phyloP scores from a whole-genome alignment of 495 filamentous ascomycete genomes.

The Hypoxylon lienhwacheense region DNA sequence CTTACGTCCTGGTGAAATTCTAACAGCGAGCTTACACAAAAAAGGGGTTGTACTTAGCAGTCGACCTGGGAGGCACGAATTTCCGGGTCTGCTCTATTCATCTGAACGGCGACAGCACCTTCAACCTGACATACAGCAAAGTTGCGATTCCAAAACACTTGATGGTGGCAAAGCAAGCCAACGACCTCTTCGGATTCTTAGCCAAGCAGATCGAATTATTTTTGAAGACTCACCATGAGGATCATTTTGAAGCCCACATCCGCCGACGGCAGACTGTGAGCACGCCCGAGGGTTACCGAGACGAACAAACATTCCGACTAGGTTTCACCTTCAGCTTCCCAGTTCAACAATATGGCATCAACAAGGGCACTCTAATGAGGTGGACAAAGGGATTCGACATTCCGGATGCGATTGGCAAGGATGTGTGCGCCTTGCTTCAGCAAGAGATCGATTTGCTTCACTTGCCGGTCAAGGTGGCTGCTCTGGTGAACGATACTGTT shows the following conservation, averaged over 20 bases:
- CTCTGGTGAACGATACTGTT: conserved; percentile 95
- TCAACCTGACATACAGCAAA: conserved; percentile 88
- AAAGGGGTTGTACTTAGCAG: conserved; percentile 91
- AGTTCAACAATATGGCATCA: conserved; percentile 89
- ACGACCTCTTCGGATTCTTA: conserved; percentile 90
- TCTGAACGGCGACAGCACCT: conserved; percentile 88
- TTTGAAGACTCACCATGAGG: conserved; percentile 81
- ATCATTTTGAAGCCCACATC: conserved; percentile 77
- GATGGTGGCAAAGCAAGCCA: conserved; percentile 84
- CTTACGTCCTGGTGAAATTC: not conserved
- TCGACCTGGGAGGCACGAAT: conserved; percentile 96
- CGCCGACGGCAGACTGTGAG: conserved; percentile 59
- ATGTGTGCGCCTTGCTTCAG: conserved; percentile 90
- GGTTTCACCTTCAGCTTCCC: conserved; percentile 99
- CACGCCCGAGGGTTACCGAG: conserved; percentile 55
- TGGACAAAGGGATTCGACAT: conserved; percentile 99
- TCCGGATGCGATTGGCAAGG: conserved; percentile 85
- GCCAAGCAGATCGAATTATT: conserved; percentile 89
- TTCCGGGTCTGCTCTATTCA: conserved; percentile 96
- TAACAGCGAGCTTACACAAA: conserved; percentile 1
- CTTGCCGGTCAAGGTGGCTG: conserved; percentile 89
- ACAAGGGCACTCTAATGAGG: conserved; percentile 86
- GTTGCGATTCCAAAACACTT: conserved; percentile 85
- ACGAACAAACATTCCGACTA: conserved; percentile 80
- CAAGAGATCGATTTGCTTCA: conserved; percentile 83